phyloP scores from a whole-genome alignment of 371 early-diverging fungal species.

The Syncephalastrum monosporum region DNA sequence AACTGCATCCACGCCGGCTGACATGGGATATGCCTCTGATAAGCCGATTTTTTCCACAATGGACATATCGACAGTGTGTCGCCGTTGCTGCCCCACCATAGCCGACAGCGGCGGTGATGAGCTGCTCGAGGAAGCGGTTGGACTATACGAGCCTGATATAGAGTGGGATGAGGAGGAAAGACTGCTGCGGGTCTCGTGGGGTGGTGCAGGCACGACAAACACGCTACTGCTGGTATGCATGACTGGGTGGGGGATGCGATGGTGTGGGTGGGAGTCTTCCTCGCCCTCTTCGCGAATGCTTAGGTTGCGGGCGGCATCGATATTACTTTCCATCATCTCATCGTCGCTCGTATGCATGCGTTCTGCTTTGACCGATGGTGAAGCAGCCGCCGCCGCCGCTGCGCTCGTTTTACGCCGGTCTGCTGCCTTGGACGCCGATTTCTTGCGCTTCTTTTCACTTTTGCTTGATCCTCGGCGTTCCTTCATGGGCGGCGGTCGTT shows the following conservation, averaged over 20 bases:
- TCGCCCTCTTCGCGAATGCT: conserved; percentile 9
- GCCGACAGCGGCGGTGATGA: conserved; percentile 13
- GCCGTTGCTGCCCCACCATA: conserved; percentile 6
- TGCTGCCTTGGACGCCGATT: conserved; percentile 6
- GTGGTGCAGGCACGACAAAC: conserved; percentile 13
- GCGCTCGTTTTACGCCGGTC: background rate
- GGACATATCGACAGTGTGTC: conserved; percentile 11
- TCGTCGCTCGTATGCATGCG: conserved; percentile 10
- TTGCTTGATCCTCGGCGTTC: conserved; percentile 16
- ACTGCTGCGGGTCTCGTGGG: background rate
- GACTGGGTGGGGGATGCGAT: background rate
- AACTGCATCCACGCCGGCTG: conserved; percentile 36
- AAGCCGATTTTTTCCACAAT: conserved; percentile 15
- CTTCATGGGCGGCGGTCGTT: conserved; percentile 13
- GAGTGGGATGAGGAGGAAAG: conserved; percentile 10
- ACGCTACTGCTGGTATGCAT: background rate
- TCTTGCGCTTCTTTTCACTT: conserved; percentile 16
- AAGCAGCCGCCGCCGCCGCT: background rate
- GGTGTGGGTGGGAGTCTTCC: background rate
- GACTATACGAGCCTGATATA: conserved; percentile 8
- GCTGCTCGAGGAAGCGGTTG: conserved; percentile 5
- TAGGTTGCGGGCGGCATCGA: conserved; percentile 10
- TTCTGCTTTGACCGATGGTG: background rate
- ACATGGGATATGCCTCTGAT: conserved; percentile 7
- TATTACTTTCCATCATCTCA: conserved; percentile 12